These are phyloP conservation scores for Sambucus nigra DNA, from an alignment of 129 eudicot genomes.

Conservation along the genomic window DNA sequence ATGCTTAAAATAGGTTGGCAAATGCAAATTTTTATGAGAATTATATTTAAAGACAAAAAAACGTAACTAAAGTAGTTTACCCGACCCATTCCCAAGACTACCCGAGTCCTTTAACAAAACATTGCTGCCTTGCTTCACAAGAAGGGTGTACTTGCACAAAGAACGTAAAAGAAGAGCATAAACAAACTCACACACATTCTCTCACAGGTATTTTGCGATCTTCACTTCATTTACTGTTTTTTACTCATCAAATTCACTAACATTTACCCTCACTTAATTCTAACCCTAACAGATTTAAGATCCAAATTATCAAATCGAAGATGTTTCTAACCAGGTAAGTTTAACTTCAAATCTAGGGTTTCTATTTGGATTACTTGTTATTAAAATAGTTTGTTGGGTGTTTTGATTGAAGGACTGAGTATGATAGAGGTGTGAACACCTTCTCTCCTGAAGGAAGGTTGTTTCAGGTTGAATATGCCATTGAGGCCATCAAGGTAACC, in stretches of 20 bases:
- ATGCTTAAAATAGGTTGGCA: too few relatives aligned
- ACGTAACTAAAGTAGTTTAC: too few relatives aligned
- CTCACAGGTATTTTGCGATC: neutral
- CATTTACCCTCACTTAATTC: too few relatives aligned
- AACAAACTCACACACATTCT: neutral
- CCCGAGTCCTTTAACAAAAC: too few relatives aligned
- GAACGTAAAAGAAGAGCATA: neutral
- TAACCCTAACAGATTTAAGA: neutral
- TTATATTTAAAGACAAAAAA: too few relatives aligned
- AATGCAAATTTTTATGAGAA: too few relatives aligned
- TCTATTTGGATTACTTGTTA: neutral
- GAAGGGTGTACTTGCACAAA: neutral
- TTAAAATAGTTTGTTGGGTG: neutral
- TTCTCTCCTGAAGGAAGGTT: constrained; percentile 90
- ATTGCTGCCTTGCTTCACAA: constrained; percentile 3
- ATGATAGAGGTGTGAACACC: constrained; percentile 84
- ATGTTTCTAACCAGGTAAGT: constrained; percentile 81
- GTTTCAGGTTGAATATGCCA: constrained; percentile 91
- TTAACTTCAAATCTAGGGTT: constrained; percentile 17
- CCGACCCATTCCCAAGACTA: too few relatives aligned
- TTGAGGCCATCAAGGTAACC: constrained; percentile 78
- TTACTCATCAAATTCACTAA: too few relatives aligned
- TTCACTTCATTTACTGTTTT: neutral
- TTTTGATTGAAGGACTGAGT: constrained; percentile 58
- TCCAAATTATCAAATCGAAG: constrained; percentile 19